These are phyloP conservation scores for Phytophthora citrophthora DNA, from an alignment of 352 stramenopile species.

Conservation along the genomic window DNA sequence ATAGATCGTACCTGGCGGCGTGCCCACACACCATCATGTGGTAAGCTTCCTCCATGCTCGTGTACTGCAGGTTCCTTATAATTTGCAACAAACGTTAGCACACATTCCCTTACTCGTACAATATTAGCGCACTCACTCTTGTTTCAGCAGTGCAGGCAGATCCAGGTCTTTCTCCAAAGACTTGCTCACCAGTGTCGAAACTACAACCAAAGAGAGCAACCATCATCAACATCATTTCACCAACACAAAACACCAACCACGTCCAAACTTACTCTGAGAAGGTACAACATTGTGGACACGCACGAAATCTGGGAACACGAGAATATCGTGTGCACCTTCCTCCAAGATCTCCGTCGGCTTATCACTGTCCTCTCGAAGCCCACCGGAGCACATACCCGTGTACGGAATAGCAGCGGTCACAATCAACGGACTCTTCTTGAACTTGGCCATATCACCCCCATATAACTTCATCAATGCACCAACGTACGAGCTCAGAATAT, in stretches of 20 bases:
- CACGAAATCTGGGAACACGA: constrained; percentile 76
- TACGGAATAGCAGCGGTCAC: constrained; percentile 68
- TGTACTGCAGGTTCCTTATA: constrained; percentile 47
- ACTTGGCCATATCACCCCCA: constrained; percentile 35
- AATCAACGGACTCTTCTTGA: constrained; percentile 48
- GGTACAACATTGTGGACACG: constrained; percentile 58
- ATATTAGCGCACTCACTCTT: constrained; percentile 33
- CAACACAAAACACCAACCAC: background rate
- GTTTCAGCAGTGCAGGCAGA: constrained; percentile 35
- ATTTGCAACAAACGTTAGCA: constrained; percentile 4
- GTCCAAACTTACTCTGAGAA: constrained; percentile 44
- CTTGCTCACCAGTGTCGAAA: constrained; percentile 40
- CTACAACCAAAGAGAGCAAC: constrained; percentile 23
- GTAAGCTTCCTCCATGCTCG: constrained; percentile 41
- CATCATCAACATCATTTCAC: background rate
- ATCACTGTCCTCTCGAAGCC: background rate
- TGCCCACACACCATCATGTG: constrained; percentile 82
- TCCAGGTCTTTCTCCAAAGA: constrained; percentile 42
- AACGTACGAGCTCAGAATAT: constrained; percentile 58
- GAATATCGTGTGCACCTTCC: constrained; percentile 53
- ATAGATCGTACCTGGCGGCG: constrained; percentile 31
- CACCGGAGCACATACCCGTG: constrained; percentile 16
- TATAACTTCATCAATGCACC: constrained; percentile 35
- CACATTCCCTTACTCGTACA: background rate
- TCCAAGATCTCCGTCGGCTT: constrained; percentile 3